Evolutionary conservation across 257 asterid genomes (phyloP).

Genomic region (Linaria vulgaris): DNA sequence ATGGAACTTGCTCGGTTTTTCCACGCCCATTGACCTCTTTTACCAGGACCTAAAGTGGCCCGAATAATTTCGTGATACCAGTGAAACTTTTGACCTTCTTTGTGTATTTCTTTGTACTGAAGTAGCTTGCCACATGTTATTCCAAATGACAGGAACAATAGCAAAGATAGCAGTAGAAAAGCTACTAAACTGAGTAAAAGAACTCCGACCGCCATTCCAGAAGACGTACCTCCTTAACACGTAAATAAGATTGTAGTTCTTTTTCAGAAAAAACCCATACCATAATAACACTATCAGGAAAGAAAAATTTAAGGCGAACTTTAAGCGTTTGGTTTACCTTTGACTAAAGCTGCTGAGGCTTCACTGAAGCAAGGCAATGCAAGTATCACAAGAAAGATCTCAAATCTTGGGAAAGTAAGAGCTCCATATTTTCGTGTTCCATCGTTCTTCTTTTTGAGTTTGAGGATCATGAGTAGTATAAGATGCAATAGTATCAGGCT

Average conservation of each 20-base stretch:
- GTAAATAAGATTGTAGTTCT: not conserved
- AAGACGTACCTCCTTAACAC: conserved; percentile 57
- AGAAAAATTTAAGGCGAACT: not conserved
- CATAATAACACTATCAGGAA: not conserved
- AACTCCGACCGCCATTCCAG: conserved; percentile 66
- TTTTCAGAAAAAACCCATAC: conserved; percentile 8
- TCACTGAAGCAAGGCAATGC: conserved; percentile 75
- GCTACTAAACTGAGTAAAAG: conserved; percentile 61
- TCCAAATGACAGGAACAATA: conserved; percentile 75
- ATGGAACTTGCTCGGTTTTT: conserved; percentile 45
- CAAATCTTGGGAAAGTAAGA: conserved; percentile 68
- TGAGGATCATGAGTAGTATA: conserved; percentile 47
- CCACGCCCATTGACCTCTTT: conserved; percentile 99
- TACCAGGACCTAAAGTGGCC: conserved; percentile 86
- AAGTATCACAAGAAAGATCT: conserved; percentile 71
- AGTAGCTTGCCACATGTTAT: conserved; percentile 79
- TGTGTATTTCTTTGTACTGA: conserved; percentile 91
- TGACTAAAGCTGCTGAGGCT: conserved; percentile 65
- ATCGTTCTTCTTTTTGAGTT: conserved; percentile 40
- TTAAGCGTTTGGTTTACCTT: conserved; percentile 45
- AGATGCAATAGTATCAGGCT: conserved; percentile 57
- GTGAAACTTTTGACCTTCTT: conserved; percentile 59
- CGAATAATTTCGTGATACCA: conserved; percentile 92
- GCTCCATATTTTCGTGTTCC: conserved; percentile 65
- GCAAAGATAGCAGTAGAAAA: conserved; percentile 51